These are phyloP conservation scores for Macrolepiota dolichaula DNA, from an alignment of 768 basidiomycete genomes.

Conservation along the genomic window DNA sequence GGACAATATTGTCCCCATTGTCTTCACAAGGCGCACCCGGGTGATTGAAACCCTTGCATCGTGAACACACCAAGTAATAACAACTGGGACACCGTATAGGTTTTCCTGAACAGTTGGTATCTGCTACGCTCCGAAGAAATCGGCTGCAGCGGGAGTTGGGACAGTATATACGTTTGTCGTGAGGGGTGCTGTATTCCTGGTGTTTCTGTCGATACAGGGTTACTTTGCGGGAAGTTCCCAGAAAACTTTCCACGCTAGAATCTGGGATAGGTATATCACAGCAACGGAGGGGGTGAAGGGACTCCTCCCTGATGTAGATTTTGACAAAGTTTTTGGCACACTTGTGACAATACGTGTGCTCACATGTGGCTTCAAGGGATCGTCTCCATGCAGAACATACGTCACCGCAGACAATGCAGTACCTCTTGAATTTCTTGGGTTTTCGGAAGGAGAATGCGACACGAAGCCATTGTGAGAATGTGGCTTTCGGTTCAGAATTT, in stretches of 20 bases:
- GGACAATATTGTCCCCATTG: conserved; percentile 19
- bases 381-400: not conserved
- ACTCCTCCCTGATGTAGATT: conserved; percentile 11
- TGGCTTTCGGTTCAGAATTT: no score
- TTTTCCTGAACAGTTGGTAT: not conserved
- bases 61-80: not conserved
- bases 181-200: conserved; percentile 8
- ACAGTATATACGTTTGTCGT: conserved; percentile 10
- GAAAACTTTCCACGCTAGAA: not conserved
- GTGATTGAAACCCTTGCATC: conserved; percentile 9
- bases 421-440: no score
- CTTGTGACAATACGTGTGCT: conserved; percentile 9
- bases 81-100: conserved; percentile 3
- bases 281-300: conserved; percentile 12
- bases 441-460: no score
- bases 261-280: conserved; percentile 10
- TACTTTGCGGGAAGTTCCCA: not conserved
- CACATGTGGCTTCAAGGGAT: conserved; percentile 6
- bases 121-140: conserved; percentile 1
- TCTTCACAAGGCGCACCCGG: conserved; percentile 12
- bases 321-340: conserved; percentile 7
- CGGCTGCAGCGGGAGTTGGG: conserved; percentile 3
- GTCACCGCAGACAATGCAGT: not conserved
- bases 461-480: no score
- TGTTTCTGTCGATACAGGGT: conserved; percentile 1